These are phyloP conservation scores for Penicillium paradoxum DNA, from an alignment of 495 filamentous ascomycete species.

Conservation along the genomic window DNA sequence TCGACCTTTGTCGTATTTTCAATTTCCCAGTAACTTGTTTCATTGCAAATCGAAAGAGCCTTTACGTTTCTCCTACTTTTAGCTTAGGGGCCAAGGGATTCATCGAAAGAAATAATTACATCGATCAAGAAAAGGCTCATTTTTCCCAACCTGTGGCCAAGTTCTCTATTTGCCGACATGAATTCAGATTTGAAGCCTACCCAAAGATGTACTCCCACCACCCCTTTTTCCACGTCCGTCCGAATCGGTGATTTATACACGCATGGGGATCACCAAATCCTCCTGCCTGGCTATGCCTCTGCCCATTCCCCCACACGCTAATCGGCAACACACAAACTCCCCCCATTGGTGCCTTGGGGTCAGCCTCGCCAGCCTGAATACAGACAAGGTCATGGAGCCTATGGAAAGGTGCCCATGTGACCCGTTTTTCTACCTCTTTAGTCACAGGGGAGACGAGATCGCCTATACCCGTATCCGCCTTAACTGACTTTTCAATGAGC, in stretches of 20 bases:
- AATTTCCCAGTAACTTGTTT: too few species aligned
- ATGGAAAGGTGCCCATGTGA: constrained; percentile 44
- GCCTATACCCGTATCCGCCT: constrained; percentile 25
- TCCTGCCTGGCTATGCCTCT: constrained; percentile 37
- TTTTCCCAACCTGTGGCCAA: too few species aligned
- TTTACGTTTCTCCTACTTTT: too few species aligned
- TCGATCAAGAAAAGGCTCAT: too few species aligned
- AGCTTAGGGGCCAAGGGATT: too few species aligned
- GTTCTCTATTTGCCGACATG: not conserved
- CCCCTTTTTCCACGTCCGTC: constrained; percentile 34
- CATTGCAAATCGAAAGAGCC: too few species aligned
- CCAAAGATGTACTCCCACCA: constrained; percentile 33
- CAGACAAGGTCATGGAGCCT: constrained; percentile 30
- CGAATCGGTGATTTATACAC: constrained; percentile 40
- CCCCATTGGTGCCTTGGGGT: constrained; percentile 21
- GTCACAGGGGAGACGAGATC: constrained; percentile 15
- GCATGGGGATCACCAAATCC: constrained; percentile 27
- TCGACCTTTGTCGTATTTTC: too few species aligned
- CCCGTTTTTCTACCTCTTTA: constrained; percentile 9
- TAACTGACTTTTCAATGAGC: constrained; percentile 24
- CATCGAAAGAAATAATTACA: too few species aligned
- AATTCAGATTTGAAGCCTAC: constrained; percentile 5
- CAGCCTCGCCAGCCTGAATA: constrained; percentile 24
- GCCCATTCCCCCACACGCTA: constrained; percentile 44
- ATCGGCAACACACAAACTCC: constrained; percentile 41